Base-by-base conservation (phyloP, 805 yeast species). In the Yarrowia osloensis region DNA sequence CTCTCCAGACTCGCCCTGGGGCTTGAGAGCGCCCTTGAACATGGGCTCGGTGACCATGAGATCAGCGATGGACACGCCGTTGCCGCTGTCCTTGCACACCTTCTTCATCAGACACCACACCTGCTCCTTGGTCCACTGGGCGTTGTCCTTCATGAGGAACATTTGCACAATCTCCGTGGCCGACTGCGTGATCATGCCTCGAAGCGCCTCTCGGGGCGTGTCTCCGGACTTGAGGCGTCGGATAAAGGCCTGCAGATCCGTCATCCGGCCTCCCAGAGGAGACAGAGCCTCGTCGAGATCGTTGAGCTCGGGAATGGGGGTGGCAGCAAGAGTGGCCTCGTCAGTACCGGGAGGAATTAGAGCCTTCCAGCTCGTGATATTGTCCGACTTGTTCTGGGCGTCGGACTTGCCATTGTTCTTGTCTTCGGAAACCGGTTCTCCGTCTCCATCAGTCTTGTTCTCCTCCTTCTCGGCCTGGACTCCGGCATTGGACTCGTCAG, bases 261-360 rank as follows among this genome's bases (percentile, higher is more conserved):
- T 81, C 93, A 94, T 89, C 70, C 99, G 86, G 46, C 99, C 99
- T 22, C 99, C 99, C 29, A 95, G 78, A 13, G 97, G 96, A 29
- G 80, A 85, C 37, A 93, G 78, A 35, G 87, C 83, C 5, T 78
- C 77, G 26, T 85, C 87, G 26, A 92, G 80, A 11, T 81, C 81
- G 1, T 73, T 69, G 8, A 69, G 59, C 4, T 62, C 35, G 3
- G 44, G 55, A 44, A 50, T 39, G 9, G 44, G 57, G 15, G 46
- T 55, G 17, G 31, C 47, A 17, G 49, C 67, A 3, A 67, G 40
- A 3, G 73, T 29, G 7, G 39, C 17, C n/a, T 67, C 66, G n/a
- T 47, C 69, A 17, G 68, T 44, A 15, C 52, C 69, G n/a, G 66
- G 54, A 11, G 66, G 66, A 31, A 61, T 44, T 31, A 61, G 19